Conservation (phyloP, 2,329 filamentous ascomycete genomes). For the Corniculantispora saksenae region DNA sequence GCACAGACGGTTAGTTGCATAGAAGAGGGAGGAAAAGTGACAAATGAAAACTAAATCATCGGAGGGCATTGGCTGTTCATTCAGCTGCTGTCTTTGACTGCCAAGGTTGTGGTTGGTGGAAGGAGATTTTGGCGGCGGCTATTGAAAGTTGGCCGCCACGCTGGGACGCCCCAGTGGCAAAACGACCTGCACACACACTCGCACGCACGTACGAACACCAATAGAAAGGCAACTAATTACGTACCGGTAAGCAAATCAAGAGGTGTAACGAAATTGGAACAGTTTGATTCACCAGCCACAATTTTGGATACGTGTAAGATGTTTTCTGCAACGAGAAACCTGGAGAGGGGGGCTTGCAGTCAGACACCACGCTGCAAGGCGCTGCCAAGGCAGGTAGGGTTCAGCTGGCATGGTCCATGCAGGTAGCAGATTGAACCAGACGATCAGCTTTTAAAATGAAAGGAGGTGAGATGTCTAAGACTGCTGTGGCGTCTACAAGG, state of each 20-base stretch:
- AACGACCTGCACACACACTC: background rate
- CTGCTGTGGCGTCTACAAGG: conserved; percentile 3
- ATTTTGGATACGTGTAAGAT: no score
- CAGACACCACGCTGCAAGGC: background rate
- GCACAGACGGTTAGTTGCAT: background rate
- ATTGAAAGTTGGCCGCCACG: background rate
- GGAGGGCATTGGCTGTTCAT: background rate
- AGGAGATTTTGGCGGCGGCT: background rate
- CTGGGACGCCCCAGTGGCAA: background rate
- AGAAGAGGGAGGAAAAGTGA: conserved; percentile 15
- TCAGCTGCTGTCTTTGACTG: background rate
- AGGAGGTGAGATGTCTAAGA: conserved; percentile 1
- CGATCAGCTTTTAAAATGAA: conserved; percentile 2
- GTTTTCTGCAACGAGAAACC: no score
- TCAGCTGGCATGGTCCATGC: conserved; percentile 15
- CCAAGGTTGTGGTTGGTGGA: background rate
- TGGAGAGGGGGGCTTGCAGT: background rate
- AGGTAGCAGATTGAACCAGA: conserved; percentile 1
- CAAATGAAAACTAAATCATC: background rate
- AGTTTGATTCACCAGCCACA: no score
- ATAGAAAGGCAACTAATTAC: background rate
- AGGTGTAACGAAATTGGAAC: background rate
- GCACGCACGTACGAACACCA: no score
- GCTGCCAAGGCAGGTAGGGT: background rate
- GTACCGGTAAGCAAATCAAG: background rate